These are phyloP conservation scores for Whalleya microplaca DNA, from an alignment of 2,329 filamentous ascomycete species.

Conservation along the genomic window DNA sequence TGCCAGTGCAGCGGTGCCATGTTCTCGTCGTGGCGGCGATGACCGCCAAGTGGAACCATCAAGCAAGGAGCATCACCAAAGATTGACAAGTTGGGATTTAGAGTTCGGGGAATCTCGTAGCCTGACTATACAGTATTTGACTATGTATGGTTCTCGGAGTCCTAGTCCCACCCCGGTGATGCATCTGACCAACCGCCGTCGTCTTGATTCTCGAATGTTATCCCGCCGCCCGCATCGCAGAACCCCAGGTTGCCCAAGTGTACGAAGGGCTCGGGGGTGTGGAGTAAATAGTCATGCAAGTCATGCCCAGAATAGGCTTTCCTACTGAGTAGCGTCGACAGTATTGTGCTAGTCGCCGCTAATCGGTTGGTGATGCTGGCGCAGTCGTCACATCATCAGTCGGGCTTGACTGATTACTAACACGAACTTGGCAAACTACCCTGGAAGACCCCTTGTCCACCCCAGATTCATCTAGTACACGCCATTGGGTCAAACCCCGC, in stretches of 20 bases:
- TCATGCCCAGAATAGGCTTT: neutral
- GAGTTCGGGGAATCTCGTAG: neutral
- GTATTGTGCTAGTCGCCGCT: neutral
- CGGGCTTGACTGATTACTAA: too few species aligned
- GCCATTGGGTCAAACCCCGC: constrained; percentile 28
- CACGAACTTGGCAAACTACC: too few species aligned
- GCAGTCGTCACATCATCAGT: neutral
- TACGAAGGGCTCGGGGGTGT: neutral
- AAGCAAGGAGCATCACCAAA: too few species aligned
- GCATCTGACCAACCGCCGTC: neutral
- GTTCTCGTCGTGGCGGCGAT: neutral
- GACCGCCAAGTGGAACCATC: neutral
- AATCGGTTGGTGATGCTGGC: neutral
- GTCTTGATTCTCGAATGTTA: neutral
- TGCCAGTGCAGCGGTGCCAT: neutral
- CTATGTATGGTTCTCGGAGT: neutral
- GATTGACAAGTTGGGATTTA: neutral
- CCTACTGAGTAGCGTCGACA: neutral
- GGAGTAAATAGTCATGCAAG: neutral
- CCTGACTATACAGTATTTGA: neutral
- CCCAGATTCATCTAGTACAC: constrained; percentile 28
- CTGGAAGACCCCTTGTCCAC: constrained; percentile 24
- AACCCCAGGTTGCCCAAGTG: neutral
- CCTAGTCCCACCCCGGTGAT: too few species aligned
- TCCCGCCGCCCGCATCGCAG: neutral